Evolutionary conservation across 805 yeast species (phyloP), one percentile per base, ranked within the genome.

Genomic region (Saccharomycopsis lassenensis): DNA sequence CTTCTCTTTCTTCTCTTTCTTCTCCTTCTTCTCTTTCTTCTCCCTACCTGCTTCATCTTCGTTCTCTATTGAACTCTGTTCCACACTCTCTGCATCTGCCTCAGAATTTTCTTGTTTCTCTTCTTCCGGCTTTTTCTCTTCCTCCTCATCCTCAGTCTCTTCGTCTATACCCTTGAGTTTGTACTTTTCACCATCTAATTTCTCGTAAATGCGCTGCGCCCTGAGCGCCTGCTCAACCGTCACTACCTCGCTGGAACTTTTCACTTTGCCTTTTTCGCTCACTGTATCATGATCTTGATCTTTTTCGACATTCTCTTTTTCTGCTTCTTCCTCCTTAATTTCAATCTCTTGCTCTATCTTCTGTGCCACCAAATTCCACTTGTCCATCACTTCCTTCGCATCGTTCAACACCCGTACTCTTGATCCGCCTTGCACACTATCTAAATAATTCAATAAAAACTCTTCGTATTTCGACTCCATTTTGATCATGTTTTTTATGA

Each of bases 381-480:
- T 51, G 1, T 57, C 55, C 7, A 77, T 56, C 1, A 69, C 65
- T 6, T 49, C 57, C 40, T 56, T 58, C 50, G 77, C 60, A 3
- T 69, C 73, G 3, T 55, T 65, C 2, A 68, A 56, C 7, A 79
- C 52, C 44, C 93, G 58, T 19, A 63, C 69, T 44, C 74, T 62
- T 2, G 85, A 70, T 0, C 81, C 83, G 2, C 93, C 93, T 53
- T 77, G 79, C 19, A 82, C 51, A 0, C 79, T 79, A 14, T 57
- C 63, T 14, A 80, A 51, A 48, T 82, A 82, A 4, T 50, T 51
- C 10, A 61, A 42, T 39, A 82, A 54, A 19, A 71, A 67, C 1
- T 51, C 56, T 34, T 68, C 73, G 49, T 78, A 81, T 7, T 62
- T 57, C 0, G 57, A 59, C 2, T 76, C 79, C 16, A 77, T 71